Conservation (phyloP, 2,329 filamentous ascomycete species). For the Stemphylium vesicarium region DNA sequence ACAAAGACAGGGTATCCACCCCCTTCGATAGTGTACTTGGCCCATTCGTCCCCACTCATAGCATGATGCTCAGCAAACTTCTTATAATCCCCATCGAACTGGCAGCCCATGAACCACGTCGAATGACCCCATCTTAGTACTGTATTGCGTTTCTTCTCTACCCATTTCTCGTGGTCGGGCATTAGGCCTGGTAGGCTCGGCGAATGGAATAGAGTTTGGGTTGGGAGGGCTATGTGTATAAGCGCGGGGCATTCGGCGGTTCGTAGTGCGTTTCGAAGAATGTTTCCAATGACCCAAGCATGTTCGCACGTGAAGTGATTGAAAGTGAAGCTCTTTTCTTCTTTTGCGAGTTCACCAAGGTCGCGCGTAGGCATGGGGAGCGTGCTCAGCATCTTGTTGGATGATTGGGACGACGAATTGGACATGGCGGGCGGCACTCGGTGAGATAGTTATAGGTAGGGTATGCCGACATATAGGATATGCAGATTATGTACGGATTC, state of each 20-base stretch:
- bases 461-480: conserved; percentile 7
- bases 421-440: background rate
- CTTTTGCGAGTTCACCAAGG: conserved; percentile 48
- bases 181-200: conserved; percentile 70
- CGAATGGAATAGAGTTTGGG: conserved; percentile 72
- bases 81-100: conserved; percentile 70
- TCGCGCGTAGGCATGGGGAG: conserved; percentile 46
- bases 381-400: conserved; percentile 24
- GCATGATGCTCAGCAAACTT: conserved; percentile 70
- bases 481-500: conserved; percentile 1
- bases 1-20: conserved; percentile 77
- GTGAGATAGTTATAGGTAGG: conserved; percentile 8
- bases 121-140: conserved; percentile 73
- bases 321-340: conserved; percentile 55
- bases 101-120: conserved; percentile 74
- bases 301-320: conserved; percentile 67
- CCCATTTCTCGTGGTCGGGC: conserved; percentile 73
- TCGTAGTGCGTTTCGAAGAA: conserved; percentile 68
- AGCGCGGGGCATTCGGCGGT: conserved; percentile 62
- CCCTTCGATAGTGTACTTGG: conserved; percentile 77
- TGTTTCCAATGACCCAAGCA: conserved; percentile 69
- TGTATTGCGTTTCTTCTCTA: conserved; percentile 70
- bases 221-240: conserved; percentile 69
- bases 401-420: background rate
- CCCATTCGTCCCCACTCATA: conserved; percentile 58